Conservation (phyloP, 148 eudicot genomes). For the Gaultheria prostrata region DNA sequence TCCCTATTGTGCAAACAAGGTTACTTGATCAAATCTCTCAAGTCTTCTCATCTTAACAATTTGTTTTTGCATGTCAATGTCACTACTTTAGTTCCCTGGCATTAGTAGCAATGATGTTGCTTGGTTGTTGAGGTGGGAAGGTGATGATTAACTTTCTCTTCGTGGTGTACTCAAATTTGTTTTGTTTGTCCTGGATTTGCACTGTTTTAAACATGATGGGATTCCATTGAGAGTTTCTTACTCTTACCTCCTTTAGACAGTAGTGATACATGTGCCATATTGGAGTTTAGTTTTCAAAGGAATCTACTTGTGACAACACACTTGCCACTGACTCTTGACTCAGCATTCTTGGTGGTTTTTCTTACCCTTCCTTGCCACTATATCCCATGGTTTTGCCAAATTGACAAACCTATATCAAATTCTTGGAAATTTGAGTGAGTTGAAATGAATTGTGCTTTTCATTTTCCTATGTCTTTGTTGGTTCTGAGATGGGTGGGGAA, state of each 20-base stretch:
- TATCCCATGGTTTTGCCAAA: neutral
- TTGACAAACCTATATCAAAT: neutral
- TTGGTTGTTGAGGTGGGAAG: neutral
- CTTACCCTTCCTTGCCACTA: neutral
- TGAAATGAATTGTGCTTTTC: neutral
- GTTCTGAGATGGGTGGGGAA: conserved; percentile 1
- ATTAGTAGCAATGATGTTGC: neutral
- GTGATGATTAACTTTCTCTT: neutral
- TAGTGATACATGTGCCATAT: neutral
- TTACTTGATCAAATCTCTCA: neutral
- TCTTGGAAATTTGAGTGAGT: neutral
- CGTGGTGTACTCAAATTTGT: neutral
- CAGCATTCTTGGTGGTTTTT: neutral
- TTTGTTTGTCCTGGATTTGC: neutral
- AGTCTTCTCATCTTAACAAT: neutral
- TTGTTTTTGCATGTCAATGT: neutral
- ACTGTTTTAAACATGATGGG: neutral
- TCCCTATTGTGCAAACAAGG: conserved; percentile 5
- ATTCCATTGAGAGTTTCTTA: neutral
- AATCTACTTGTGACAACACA: neutral
- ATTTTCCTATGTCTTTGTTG: neutral
- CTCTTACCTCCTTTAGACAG: neutral
- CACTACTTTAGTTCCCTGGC: neutral
- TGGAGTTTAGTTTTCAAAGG: neutral
- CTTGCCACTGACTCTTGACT: neutral